Evolutionary conservation across 805 yeast genomes (phyloP), one percentile per base, ranked within the genome.

Genomic region (Cyberlindnera suaveolens): DNA sequence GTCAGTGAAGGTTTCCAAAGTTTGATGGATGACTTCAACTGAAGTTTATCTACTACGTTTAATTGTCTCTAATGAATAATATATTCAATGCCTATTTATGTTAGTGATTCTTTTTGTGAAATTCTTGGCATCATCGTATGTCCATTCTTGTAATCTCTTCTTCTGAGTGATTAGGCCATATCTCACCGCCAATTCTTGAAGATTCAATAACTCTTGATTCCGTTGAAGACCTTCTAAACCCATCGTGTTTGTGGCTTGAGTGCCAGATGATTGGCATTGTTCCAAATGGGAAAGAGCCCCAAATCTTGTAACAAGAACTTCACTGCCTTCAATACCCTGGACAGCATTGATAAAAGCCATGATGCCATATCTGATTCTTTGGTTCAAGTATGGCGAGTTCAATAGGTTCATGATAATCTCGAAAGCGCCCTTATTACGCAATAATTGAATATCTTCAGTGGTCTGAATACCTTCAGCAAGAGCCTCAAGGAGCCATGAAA

Each of bases 61-160:
- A 16, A 5, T 15, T 30, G 19, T 17, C 16, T 34, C 26, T 30
- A 40, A 17, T 39, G n/a, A 35, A 30, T 27, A 19, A 30, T 40
- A 16, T 40, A 17, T 40, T 31, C 15, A 17, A 37, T 38, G 23
- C n/a, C 16, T 8, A 33, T 9, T 34, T 19, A 32, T 38, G 34
- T 38, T 20, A 34, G 39, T 20, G 3, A 66, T 45, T 50, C 79
- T 63, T 55, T 82, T 83, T 30, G 68, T 56, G n/a, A 68, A 60
- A 35, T 63, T 61, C 0, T 57, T 64, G 5, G 72, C 48, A 52
- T 82, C 86, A 14, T 65, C 74, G 36, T 63, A 66, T 4, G 78
- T 66, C 90, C 91, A 85, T 3, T 78, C 81, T 26, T 66, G 52
- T 1, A 79, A 56, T 60, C 90, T 74, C 54, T 83, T 82, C 42